These are phyloP conservation scores for Thuja plicata DNA, from an alignment of 83 land plant genomes.

Conservation along the genomic window DNA sequence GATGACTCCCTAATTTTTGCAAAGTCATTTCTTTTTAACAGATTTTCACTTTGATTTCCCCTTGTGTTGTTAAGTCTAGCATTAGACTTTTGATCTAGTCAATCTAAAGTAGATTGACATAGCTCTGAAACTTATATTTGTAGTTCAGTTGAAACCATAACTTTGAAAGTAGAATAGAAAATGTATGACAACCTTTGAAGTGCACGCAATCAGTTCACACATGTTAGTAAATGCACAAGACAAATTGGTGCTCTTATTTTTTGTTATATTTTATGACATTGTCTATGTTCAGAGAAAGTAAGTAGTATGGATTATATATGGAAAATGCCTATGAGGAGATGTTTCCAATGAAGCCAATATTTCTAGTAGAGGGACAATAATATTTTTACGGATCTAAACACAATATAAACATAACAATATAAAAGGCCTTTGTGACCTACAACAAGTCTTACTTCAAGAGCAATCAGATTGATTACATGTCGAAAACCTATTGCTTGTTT, in stretches of 20 bases:
- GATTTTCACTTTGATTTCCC: too few relatives aligned
- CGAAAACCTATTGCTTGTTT: conserved; percentile 84
- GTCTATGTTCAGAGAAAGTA: conserved; percentile 52
- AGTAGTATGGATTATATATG: conserved; percentile 85
- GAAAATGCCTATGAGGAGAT: conserved; percentile 59
- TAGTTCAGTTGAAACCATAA: conserved; percentile 68
- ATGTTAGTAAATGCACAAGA: conserved; percentile 61
- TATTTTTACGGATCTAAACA: conserved; percentile 79
- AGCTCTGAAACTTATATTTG: conserved; percentile 51
- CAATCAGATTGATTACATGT: conserved; percentile 82
- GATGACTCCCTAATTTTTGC: too few relatives aligned
- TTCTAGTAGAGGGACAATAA: conserved; percentile 71
- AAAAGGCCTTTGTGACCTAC: conserved; percentile 94
- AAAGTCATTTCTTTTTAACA: too few relatives aligned
- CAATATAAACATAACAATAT: too few relatives aligned
- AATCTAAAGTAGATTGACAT: conserved; percentile 62
- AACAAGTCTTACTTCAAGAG: conserved; percentile 63
- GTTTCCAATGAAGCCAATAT: conserved; percentile 58
- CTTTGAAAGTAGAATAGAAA: conserved; percentile 29
- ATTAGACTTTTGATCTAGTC: conserved; percentile 60
- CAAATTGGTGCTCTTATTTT: conserved; percentile 63
- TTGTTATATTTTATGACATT: conserved; percentile 36
- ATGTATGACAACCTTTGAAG: conserved; percentile 14
- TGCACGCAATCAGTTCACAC: conserved; percentile 48
- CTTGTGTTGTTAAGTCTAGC: conserved; percentile 70